phyloP scores from a whole-genome alignment of 306 rosid genomes.

The Lathyrus aphaca region DNA sequence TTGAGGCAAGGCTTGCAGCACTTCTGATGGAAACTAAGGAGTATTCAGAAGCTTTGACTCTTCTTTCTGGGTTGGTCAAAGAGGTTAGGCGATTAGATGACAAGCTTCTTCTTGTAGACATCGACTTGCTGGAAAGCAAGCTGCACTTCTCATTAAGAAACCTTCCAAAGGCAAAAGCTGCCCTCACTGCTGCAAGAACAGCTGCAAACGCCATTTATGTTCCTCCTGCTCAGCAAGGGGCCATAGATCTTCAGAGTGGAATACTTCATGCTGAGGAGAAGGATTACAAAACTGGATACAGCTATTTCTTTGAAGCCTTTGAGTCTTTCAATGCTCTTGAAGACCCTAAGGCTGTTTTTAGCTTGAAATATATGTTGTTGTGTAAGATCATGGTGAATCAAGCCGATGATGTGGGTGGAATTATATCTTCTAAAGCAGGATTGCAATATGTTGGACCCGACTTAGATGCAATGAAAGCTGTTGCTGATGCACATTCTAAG shows the following conservation, averaged over 20 bases:
- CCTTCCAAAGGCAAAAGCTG: slow-evolving; percentile 97
- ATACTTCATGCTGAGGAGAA: slow-evolving; percentile 96
- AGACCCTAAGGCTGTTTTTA: slow-evolving; percentile 87
- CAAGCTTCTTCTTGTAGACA: slow-evolving; percentile 96
- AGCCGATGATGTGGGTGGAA: slow-evolving; percentile 89
- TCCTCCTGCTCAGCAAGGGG: slow-evolving; percentile 98
- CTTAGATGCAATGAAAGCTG: slow-evolving; percentile 97
- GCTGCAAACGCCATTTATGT: slow-evolving; percentile 96
- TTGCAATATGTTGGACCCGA: slow-evolving; percentile 83
- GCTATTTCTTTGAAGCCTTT: slow-evolving; percentile 93
- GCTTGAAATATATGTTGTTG: slow-evolving; percentile 90
- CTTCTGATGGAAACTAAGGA: slow-evolving; percentile 93
- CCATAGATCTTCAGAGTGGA: slow-evolving; percentile 92
- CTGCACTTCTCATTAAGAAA: slow-evolving; percentile 89
- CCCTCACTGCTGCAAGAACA: slow-evolving; percentile 94
- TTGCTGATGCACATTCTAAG: slow-evolving; percentile 91
- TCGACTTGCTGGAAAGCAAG: slow-evolving; percentile 90
- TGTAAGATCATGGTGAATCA: slow-evolving; percentile 94
- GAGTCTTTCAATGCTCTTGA: slow-evolving; percentile 93
- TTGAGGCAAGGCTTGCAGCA: slow-evolving; percentile 94
- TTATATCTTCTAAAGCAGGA: slow-evolving; percentile 89
- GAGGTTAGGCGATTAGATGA: slow-evolving; percentile 97
- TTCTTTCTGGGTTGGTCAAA: slow-evolving; percentile 80
- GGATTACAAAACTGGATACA: slow-evolving; percentile 88
- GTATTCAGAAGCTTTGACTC: slow-evolving; percentile 81